These are phyloP conservation scores for Tolypocladium paradoxum DNA, from an alignment of 2,329 filamentous ascomycete genomes.

Conservation along the genomic window DNA sequence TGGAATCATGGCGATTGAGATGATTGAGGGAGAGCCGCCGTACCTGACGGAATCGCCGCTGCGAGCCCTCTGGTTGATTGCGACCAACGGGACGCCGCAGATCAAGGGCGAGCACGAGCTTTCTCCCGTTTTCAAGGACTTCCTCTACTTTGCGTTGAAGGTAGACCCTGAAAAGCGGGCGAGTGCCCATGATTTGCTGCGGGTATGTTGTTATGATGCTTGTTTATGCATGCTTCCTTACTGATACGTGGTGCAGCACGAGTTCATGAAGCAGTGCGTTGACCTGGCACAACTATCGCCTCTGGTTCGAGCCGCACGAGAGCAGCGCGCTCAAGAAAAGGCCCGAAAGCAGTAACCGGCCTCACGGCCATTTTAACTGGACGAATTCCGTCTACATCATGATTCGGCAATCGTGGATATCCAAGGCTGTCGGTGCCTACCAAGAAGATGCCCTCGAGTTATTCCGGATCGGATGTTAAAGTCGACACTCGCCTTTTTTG, in stretches of 20 bases:
- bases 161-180: conserved; percentile 96
- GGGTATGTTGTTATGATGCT: conserved; percentile 46
- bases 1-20: conserved; percentile 99
- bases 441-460: neutral
- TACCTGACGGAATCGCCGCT: conserved; percentile 93
- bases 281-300: conserved; percentile 71
- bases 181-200: conserved; percentile 84
- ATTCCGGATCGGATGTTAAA: neutral
- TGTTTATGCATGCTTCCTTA: neutral
- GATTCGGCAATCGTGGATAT: neutral
- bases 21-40: conserved; percentile 97
- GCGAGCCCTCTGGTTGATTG: conserved; percentile 87
- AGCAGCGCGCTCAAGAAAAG: conserved; percentile 78
- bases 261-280: conserved; percentile 69
- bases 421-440: neutral
- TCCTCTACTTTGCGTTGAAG: conserved; percentile 84
- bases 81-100: conserved; percentile 86
- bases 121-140: conserved; percentile 76
- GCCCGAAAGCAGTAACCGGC: conserved; percentile 44
- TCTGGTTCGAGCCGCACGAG: conserved; percentile 73
- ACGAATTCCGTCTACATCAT: neutral
- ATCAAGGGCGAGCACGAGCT: conserved; percentile 89
- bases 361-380: neutral
- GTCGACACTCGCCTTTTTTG: neutral
- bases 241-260: conserved; percentile 44